phyloP scores from a whole-genome alignment of 2,329 filamentous ascomycete genomes.

The Fusarium sp. region DNA sequence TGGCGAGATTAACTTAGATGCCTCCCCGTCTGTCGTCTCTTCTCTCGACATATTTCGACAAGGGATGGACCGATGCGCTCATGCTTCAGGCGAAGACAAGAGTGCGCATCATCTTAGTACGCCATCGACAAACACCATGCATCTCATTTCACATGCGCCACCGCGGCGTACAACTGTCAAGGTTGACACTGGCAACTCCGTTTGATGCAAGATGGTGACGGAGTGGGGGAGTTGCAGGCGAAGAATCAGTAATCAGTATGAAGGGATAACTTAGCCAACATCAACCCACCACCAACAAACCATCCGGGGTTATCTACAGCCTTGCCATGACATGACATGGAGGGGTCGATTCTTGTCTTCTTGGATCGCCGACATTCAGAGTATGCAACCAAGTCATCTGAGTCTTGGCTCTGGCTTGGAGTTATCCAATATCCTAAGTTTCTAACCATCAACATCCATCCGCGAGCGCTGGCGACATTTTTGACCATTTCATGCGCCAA shows the following conservation, averaged over 20 bases:
- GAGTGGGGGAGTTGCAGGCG: slow-evolving; percentile 20
- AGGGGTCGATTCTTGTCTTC: slow-evolving; percentile 2
- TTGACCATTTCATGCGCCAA: slow-evolving; percentile 5
- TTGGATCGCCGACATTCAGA: not conserved
- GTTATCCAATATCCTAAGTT: slow-evolving; percentile 3
- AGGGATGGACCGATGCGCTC: slow-evolving; percentile 14
- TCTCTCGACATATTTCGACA: slow-evolving; percentile 16
- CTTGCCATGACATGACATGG: not conserved
- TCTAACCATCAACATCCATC: not conserved
- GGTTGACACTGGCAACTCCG: slow-evolving; percentile 7
- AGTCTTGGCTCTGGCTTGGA: slow-evolving; percentile 5
- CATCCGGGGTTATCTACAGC: slow-evolving; percentile 8
- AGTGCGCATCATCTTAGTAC: slow-evolving; percentile 27
- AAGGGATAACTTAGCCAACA: slow-evolving; percentile 26
- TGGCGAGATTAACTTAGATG: slow-evolving; percentile 12
- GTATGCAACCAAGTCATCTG: not conserved
- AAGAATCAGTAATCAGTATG: slow-evolving; percentile 21
- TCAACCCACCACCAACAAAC: slow-evolving; percentile 25
- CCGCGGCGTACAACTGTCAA: slow-evolving; percentile 12
- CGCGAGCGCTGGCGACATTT: slow-evolving; percentile 10
- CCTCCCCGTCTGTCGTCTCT: slow-evolving; percentile 13
- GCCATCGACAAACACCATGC: slow-evolving; percentile 28
- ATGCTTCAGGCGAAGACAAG: slow-evolving; percentile 4
- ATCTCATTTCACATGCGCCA: slow-evolving; percentile 24
- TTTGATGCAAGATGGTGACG: slow-evolving; percentile 16